A percentile compares a stretch with the other conserved stretches of the same genome.
Conservation (phyloP, 176 grass and related monocot species). For the Tuctoria greenei region DNA sequence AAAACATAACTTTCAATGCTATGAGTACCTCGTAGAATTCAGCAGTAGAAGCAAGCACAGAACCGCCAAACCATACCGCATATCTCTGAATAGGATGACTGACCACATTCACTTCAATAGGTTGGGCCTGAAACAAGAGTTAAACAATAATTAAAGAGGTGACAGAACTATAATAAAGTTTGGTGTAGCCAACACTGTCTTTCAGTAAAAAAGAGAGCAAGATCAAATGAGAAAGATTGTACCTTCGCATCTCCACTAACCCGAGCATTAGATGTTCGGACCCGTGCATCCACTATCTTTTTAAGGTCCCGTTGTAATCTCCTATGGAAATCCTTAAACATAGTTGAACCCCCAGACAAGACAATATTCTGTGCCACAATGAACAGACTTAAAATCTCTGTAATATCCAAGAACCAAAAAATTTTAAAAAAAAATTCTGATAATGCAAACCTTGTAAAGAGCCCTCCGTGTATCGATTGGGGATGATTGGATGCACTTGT, state of each 20-base stretch:
- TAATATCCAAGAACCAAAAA: not conserved
- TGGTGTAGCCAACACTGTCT: not conserved
- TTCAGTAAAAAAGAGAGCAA: slow-evolving; percentile 12
- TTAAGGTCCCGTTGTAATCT: slow-evolving; percentile 93
- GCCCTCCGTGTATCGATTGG: slow-evolving; percentile 96
- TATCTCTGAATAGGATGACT: slow-evolving; percentile 96
- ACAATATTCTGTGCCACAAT: slow-evolving; percentile 83
- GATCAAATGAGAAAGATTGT: slow-evolving; percentile 27
- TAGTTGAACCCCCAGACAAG: slow-evolving; percentile 91
- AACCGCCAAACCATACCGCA: slow-evolving; percentile 98
- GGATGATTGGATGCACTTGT: slow-evolving; percentile 96
- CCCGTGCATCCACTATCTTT: slow-evolving; percentile 91
- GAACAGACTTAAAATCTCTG: not conserved
- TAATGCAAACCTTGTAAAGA: slow-evolving; percentile 77
- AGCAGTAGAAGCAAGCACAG: slow-evolving; percentile 91
- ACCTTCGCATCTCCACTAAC: slow-evolving; percentile 75
- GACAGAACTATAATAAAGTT: not conserved
- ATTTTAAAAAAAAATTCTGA: slow-evolving; percentile 21
- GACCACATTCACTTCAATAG: slow-evolving; percentile 92
- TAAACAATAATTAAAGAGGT: slow-evolving; percentile 3
- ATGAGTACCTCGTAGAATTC: slow-evolving; percentile 89
- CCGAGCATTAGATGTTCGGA: slow-evolving; percentile 51
- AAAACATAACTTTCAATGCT: not conserved
- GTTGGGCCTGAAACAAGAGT: slow-evolving; percentile 63
- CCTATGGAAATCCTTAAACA: slow-evolving; percentile 99